Percentiles rank a stretch among this genome's conserved stretches.
These are phyloP conservation scores for Penicillium odoratum DNA, from an alignment of 495 filamentous ascomycete genomes.

Conservation along the genomic window DNA sequence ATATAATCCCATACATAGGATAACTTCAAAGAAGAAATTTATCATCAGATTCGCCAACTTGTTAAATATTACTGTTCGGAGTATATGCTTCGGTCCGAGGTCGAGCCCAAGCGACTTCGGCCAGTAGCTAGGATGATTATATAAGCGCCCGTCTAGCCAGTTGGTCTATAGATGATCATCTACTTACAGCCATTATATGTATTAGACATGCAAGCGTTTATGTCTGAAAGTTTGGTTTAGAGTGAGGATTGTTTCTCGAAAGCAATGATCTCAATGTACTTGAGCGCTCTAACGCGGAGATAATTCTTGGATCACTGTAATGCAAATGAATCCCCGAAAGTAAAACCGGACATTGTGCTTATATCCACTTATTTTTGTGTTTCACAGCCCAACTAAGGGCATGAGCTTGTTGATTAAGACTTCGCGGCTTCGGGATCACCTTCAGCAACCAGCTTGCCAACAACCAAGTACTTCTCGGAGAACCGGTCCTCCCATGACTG, in stretches of 20 bases:
- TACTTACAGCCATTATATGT: too few relatives aligned
- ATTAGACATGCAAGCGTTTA: too few relatives aligned
- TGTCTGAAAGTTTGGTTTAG: too few relatives aligned
- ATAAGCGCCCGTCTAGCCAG: too few relatives aligned
- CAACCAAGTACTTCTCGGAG: conserved; percentile 87
- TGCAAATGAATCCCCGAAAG: not conserved
- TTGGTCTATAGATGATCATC: too few relatives aligned
- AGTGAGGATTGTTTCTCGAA: not conserved
- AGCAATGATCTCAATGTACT: not conserved
- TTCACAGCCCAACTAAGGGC: not conserved
- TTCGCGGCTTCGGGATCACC: conserved; percentile 55
- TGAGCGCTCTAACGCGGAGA: not conserved
- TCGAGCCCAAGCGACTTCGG: too few relatives aligned
- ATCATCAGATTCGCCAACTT: too few relatives aligned
- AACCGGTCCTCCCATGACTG: conserved; percentile 92
- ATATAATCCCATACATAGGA: too few relatives aligned
- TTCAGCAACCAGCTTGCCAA: conserved; percentile 83
- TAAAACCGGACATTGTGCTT: not conserved
- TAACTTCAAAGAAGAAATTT: too few relatives aligned
- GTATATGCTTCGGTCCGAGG: too few relatives aligned
- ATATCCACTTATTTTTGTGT: not conserved
- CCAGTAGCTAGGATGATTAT: too few relatives aligned
- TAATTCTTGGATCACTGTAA: not conserved
- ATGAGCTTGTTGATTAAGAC: conserved; percentile 19
- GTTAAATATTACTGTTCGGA: too few relatives aligned